Conservation (phyloP, 768 basidiomycete genomes). For the Wakefieldia striispora region DNA sequence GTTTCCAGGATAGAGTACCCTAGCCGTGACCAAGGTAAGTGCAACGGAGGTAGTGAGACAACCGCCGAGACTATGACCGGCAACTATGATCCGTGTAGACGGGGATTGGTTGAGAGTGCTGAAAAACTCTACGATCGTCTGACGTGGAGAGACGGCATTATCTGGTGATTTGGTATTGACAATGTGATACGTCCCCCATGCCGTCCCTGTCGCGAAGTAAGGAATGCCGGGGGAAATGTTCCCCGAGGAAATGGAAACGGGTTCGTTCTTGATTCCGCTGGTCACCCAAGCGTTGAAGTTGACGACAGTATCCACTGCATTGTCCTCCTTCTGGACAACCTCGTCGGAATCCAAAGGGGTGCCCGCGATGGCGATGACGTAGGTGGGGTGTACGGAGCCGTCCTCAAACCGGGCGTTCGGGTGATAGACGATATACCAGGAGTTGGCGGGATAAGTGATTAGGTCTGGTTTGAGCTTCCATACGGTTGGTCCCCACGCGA, state of each 20-base stretch:
- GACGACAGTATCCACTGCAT: constrained; percentile 5
- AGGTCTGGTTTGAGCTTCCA: constrained; percentile 12
- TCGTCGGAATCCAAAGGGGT: not conserved
- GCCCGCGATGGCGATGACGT: constrained; percentile 15
- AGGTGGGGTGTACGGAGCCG: constrained; percentile 2
- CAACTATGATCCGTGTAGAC: not conserved
- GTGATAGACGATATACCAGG: constrained; percentile 13
- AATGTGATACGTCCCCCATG: not conserved
- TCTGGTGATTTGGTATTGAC: not conserved
- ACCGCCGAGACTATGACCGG: constrained; percentile 13
- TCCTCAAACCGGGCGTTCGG: constrained; percentile 11
- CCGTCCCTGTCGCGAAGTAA: constrained; percentile 5
- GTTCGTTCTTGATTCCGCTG: not conserved
- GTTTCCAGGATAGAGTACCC: not conserved
- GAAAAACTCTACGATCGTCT: constrained; percentile 10
- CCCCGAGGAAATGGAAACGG: not conserved
- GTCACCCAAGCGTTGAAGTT: constrained; percentile 10
- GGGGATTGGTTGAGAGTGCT: not conserved
- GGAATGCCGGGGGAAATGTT: not conserved
- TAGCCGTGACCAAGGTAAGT: constrained; percentile 4
- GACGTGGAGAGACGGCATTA: not conserved
- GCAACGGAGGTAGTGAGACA: constrained; percentile 10
- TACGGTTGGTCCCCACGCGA: constrained; percentile 14
- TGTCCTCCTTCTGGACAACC: constrained; percentile 2
- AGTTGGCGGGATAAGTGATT: constrained; percentile 13